Evolutionary conservation across 1,284 basidiomycete species (phyloP).

Genomic region (Leucoagaricus sp.): DNA sequence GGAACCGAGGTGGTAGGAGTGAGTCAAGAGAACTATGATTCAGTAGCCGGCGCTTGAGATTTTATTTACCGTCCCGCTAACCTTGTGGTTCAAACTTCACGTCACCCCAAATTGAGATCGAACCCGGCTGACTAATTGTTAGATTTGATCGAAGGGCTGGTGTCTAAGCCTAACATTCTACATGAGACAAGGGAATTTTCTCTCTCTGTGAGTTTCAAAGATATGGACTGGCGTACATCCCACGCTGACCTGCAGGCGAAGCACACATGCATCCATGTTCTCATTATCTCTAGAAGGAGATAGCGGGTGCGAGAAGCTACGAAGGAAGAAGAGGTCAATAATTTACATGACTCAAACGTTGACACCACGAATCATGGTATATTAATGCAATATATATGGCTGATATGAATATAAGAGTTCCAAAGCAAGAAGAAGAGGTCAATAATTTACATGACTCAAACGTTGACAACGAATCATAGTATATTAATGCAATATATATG

Average conservation of each 20-base stretch:
- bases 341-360: background rate
- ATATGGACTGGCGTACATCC: too few relatives aligned
- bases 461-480: background rate
- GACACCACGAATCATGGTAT: background rate
- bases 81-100: background rate
- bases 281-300: background rate
- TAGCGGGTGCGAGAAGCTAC: background rate
- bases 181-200: too few relatives aligned
- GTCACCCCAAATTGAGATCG: background rate
- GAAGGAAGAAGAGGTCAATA: background rate
- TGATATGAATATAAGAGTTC: conserved; percentile 6
- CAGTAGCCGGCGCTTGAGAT: too few relatives aligned
- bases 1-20: background rate
- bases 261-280: background rate
- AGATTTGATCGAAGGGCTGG: too few relatives aligned
- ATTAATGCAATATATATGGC: conserved; percentile 6
- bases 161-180: too few relatives aligned
- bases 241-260: too few relatives aligned
- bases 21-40: background rate
- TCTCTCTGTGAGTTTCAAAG: too few relatives aligned
- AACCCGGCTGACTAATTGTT: background rate
- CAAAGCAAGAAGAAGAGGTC: background rate
- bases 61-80: background rate
- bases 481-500: conserved; percentile 8
- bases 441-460: background rate